phyloP scores from a whole-genome alignment of 305 asterid genomes.

The Fraxinus nigra region DNA sequence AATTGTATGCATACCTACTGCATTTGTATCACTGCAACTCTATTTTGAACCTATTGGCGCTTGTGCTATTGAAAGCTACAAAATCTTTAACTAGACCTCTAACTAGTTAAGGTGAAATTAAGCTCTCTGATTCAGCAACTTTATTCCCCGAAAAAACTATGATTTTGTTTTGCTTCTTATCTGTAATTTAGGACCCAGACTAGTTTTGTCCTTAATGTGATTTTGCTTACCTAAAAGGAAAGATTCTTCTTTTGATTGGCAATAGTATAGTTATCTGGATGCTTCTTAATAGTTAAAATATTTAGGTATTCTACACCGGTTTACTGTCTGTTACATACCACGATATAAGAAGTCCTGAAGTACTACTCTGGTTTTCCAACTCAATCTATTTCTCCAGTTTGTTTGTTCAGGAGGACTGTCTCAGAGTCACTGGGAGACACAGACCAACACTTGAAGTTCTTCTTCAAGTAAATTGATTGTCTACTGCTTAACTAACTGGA shows the following conservation, averaged over 20 bases:
- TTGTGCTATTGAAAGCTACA: neutral
- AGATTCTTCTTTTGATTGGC: neutral
- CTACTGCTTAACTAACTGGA: neutral
- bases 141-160: constrained; percentile 6
- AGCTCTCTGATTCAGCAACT: neutral
- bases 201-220: neutral
- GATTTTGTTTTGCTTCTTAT: neutral
- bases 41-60: neutral
- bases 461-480: neutral
- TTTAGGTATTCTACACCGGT: neutral
- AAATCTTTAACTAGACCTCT: neutral
- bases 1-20: neutral
- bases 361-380: neutral
- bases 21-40: neutral
- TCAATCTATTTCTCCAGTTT: neutral
- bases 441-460: neutral
- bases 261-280: neutral
- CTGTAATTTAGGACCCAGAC: neutral
- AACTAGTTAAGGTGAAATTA: neutral
- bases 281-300: neutral
- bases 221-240: neutral
- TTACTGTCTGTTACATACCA: neutral
- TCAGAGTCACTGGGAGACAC: neutral
- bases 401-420: neutral
- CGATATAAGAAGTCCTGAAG: neutral